Base-by-base conservation (phyloP, 305 asterid genomes). In the Fraxinus paxiana region DNA sequence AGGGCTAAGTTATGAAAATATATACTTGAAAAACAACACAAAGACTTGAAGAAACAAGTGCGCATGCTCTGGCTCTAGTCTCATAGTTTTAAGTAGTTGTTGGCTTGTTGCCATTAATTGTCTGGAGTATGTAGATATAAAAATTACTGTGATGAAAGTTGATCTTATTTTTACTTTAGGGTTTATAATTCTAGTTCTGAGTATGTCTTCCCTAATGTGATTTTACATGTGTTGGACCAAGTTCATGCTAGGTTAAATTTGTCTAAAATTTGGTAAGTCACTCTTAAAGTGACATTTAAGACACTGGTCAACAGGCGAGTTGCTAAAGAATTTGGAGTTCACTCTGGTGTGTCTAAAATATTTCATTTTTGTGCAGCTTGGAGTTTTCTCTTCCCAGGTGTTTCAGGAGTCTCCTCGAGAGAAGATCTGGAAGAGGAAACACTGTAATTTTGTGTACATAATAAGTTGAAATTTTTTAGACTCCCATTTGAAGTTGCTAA, bases 361-460 rank as follows among this genome's bases (percentile, higher is more conserved):
- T 79, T 82, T 73, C 83, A 54, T 86, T 54, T 83, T 83, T 82
- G 77, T 76, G 67, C 97, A 96, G 99, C 98, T 96, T 81, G 98
- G 99, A 86, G 95, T 93, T 85, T 96, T 96, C 90, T 94, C 99
- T 70, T 92, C 98, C 87, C 98, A 94, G 89, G 98, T 96, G 90
- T 96, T 94, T 87, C 99, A 92, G 88, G 99, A 94, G 90, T 92
- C 98, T 82, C 95, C 99, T 26, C 93, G 97, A 67, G 98, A 93
- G 79, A 96, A 89, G 87, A 89, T 92, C 63, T 94, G 98, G 99
- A 94, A 93, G 88, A 86, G 88, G 86, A 94, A 94, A 88, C 93
- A 96, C 76, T 94, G 99, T 96, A 92, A 81, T 67, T 51, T 67
- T 61, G 54, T 78, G 30, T 61, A 4, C 10, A 56, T 71, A 78